Evolutionary conservation across 2,329 filamentous ascomycete genomes (phyloP), one percentile per base, ranked within the genome.

Genomic region (Ophiosphaerella herpotricha): DNA sequence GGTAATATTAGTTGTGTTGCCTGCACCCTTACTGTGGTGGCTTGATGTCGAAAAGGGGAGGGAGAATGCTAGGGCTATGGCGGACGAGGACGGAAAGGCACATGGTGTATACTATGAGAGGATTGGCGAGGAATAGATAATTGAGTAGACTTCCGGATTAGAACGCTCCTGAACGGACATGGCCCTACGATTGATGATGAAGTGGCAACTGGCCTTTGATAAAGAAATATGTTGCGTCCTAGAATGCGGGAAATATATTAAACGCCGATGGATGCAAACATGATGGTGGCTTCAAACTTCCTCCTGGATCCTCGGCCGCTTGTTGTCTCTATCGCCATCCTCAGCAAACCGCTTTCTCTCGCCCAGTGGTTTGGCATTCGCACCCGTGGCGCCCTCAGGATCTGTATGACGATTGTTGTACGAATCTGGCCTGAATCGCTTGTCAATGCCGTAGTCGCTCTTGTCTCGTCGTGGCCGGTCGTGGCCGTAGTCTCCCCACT

Each of bases 21-120:
- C 93, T 0, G 83, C 89, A 7, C 90, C 90, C 0, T 74, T 97
- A 48, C 86, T 97, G 61, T 89, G 87, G 72, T 82, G 87, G 50
- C 85, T 97, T 40, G 82, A 96, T 73, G 88, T 93, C 5, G 87
- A 92, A 43, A 72, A 63, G 50, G 75, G 75, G 3, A 68, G 69
- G 41, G 68, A 63, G 16, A 73, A 76, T 50, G 71, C 69, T 21
- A 48, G 52, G 39, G 46, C 36, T 3, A 55, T 72, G 62, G 70
- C 60, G 14, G 56, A 56, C 18, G 37, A 39, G 13, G 52, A 60
- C 21, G 43, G 36, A 9, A 24, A 38, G 42, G 61, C 52, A 38
- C 50, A 57, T 13, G 58, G 55, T 12, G 48, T 39, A 29, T 61
- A 21, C 18, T 21, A 63, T 40, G 52, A 60, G 41, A 60, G 58